Evolutionary conservation across 2,329 filamentous ascomycete genomes (phyloP), one percentile per base, ranked within the genome.

Genomic region (Elsinoe fawcettii): DNA sequence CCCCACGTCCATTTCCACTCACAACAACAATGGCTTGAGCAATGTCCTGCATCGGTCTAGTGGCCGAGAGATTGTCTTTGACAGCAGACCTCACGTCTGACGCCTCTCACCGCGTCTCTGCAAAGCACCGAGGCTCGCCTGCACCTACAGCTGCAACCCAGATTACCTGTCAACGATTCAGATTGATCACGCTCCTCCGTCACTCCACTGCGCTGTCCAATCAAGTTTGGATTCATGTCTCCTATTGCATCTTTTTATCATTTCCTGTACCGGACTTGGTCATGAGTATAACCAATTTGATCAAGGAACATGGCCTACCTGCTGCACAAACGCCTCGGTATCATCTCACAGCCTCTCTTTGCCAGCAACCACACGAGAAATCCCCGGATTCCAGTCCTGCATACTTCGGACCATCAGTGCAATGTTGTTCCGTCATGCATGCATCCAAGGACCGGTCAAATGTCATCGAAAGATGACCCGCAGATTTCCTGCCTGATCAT

Each of bases 101-200:
- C 27, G 30, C 25, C 47, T 34, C 20, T 37, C 47, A 51, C 47
- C 47, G 47, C 47, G 47, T 51, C 23, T 49, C 44, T 49, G 44
- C 44, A 49, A 49, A 49, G 23, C 44, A 20, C 47, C 47, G 22
- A 25, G 47, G 47, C 47, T 37, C 47, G 47, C 47, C 4, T 18
- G 47, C 47, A 11, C 36, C 30, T 16, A 27, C 49, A 11, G n/a
- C 49, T 34, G 25, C 25, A 16, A 53, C 8, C 49, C 30, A 53
- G 8, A 39, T 39, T 53, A 39, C 32, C 49, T 53, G 49, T 53
- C 49, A 53, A 39, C 18, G 49, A 53, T 37, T 53, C 30, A 39
- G 49, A 25, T 37, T 36, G 49, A 53, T 53, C 30, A 53, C 27
- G 49, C 49, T 36, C 16, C 12, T 18, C 3, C 32, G 32, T 36